Base-by-base conservation (phyloP, 768 basidiomycete genomes). In the Neoboletus brunneissimus region DNA sequence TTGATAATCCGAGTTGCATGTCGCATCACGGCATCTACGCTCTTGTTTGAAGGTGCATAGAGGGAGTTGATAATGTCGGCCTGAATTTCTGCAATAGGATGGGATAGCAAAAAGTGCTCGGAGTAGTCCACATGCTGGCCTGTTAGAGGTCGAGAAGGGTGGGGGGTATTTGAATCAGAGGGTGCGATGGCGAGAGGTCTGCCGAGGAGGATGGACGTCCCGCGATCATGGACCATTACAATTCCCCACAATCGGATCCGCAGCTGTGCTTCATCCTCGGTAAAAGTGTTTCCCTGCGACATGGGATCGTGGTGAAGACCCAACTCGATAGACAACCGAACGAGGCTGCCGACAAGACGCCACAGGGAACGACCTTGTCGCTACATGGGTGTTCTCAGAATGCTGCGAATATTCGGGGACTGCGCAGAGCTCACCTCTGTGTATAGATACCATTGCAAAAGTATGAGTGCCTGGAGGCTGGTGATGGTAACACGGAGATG, bases 381-480 rank as follows among this genome's bases (percentile, higher is more conserved):
- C 91, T 94, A 64, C 34, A 60, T 22, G 47, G 40, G 46, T 54
- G 42, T 42, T 44, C 42, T 55, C 51, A 64, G 62, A 18, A 58
- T 20, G 48, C 31, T 35, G 41, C 9, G 13, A 23, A 34, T n/a
- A 18, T 25, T 18, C 57, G 11, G 31, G 31, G 12, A 32, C 48
- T 11, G 22, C 2, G 23, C 4, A 43, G 4, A 20, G 65, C 81
- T 53, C 60, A 89, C 91, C 80, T 93, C 91, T 22, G 86, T 91
- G 64, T 93, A 94, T 22, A 94, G 79, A 71, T 93, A 92, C 91
- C 90, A 93, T 53, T 94, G 92, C 46, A 93, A 71, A 7, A 94
- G 72, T 25, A 92, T 91, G 51, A 94, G 79, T 0, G 91, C 88
- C 69, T 94, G 91, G 57, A 94, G 73, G 66, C 89, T 90, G 6